These are phyloP conservation scores for Cystoisospora suis DNA, from an alignment of 169 alveolate species.

Conservation along the genomic window DNA sequence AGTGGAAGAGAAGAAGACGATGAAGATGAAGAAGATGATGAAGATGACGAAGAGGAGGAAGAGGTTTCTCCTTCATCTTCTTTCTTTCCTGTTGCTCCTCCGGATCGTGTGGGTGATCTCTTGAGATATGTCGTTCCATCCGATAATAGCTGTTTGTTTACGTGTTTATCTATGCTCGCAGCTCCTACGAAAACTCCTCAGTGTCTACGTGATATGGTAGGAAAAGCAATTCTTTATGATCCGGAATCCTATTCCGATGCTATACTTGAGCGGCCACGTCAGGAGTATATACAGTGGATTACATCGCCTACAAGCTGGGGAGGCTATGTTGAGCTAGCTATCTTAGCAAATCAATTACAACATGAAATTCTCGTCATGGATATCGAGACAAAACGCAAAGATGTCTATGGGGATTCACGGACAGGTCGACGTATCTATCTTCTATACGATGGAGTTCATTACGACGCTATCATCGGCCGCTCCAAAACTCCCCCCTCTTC, in stretches of 20 bases:
- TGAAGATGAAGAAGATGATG: too few relatives aligned
- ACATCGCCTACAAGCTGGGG: conserved; percentile 6
- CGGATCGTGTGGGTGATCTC: not conserved
- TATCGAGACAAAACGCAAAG: conserved; percentile 1
- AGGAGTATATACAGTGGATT: not conserved
- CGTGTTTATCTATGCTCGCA: conserved; percentile 13
- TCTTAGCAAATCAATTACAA: conserved; percentile 32
- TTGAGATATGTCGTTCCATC: conserved; percentile 16
- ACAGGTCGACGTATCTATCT: not conserved
- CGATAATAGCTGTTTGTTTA: conserved; percentile 36
- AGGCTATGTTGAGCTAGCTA: conserved; percentile 43
- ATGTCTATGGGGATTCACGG: not conserved
- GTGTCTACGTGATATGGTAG: conserved; percentile 17
- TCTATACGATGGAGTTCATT: conserved; percentile 38
- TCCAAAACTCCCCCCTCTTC: not conserved
- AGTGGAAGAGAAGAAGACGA: too few relatives aligned
- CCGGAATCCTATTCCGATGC: conserved; percentile 21
- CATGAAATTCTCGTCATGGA: conserved; percentile 1
- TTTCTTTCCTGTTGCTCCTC: too few relatives aligned
- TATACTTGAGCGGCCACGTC: not conserved
- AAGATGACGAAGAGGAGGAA: too few relatives aligned
- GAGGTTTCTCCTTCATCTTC: too few relatives aligned
- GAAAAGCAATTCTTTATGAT: not conserved
- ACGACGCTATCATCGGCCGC: conserved; percentile 20
- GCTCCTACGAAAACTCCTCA: conserved; percentile 21